phyloP scores from a whole-genome alignment of 768 basidiomycete genomes.

The Kwoniella pini region DNA sequence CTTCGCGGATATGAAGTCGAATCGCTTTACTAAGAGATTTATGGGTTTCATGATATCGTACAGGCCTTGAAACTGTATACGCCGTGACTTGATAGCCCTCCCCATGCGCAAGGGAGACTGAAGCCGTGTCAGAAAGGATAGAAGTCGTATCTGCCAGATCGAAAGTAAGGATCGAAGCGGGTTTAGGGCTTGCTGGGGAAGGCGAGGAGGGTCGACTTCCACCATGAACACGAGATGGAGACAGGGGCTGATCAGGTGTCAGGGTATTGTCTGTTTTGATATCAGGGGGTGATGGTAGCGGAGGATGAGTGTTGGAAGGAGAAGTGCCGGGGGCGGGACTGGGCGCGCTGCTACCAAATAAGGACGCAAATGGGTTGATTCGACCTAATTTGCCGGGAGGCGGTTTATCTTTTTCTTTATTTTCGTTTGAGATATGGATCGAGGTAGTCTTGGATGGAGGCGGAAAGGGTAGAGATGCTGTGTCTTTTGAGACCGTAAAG shows the following conservation, averaged over 20 bases:
- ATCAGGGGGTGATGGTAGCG: constrained; percentile 46
- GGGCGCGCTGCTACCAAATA: constrained; percentile 63
- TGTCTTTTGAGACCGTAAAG: constrained; percentile 57
- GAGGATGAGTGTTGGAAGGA: constrained; percentile 47
- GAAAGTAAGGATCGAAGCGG: constrained; percentile 11
- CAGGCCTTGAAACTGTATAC: constrained; percentile 47
- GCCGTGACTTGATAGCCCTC: constrained; percentile 51
- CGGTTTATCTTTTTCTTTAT: constrained; percentile 59
- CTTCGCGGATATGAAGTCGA: constrained; percentile 36
- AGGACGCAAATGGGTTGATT: constrained; percentile 75
- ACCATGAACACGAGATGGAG: constrained; percentile 23
- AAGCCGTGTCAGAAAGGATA: constrained; percentile 25
- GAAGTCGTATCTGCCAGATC: constrained; percentile 29
- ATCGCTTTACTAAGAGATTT: constrained; percentile 49
- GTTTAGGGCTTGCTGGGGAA: constrained; percentile 62
- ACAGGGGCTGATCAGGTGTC: constrained; percentile 19
- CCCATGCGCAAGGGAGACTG: constrained; percentile 8
- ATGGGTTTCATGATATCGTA: constrained; percentile 47
- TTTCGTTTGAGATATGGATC: constrained; percentile 42
- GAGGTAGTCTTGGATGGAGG: constrained; percentile 55
- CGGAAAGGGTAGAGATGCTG: constrained; percentile 54
- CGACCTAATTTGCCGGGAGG: constrained; percentile 53
- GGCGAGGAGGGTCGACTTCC: constrained; percentile 57
- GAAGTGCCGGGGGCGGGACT: constrained; percentile 45
- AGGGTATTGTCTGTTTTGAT: constrained; percentile 2